A percentile compares a stretch with the other conserved stretches of the same genome.
These are phyloP conservation scores for Pachyrhizus erosus DNA, from an alignment of 306 rosid genomes.

Conservation along the genomic window DNA sequence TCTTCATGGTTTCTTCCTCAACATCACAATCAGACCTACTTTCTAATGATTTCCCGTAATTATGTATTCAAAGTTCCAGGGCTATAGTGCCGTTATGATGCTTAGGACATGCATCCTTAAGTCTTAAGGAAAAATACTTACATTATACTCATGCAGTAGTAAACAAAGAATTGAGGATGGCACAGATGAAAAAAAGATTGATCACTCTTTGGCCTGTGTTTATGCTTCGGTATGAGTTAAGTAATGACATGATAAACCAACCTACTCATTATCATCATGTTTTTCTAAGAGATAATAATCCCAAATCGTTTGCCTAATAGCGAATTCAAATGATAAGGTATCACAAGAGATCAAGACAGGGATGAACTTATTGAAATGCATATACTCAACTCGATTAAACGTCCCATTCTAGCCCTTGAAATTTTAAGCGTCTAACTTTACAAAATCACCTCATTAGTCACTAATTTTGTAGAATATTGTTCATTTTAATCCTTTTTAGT, in stretches of 20 bases:
- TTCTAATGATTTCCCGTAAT: background rate
- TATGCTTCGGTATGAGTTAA: background rate
- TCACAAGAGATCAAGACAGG: background rate
- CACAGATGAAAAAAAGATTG: background rate
- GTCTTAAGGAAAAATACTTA: background rate
- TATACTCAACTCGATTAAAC: background rate
- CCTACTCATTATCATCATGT: background rate
- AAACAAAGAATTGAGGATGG: slow-evolving; percentile 3
- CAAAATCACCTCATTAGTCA: background rate
- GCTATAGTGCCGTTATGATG: background rate
- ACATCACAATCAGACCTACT: background rate
- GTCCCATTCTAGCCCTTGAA: background rate
- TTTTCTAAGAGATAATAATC: background rate
- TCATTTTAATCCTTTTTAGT: background rate
- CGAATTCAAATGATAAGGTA: slow-evolving; percentile 2
- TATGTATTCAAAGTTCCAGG: background rate
- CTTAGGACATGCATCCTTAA: background rate
- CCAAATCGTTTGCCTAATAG: background rate
- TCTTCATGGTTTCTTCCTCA: background rate
- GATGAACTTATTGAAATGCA: background rate
- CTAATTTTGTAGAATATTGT: background rate
- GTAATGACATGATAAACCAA: background rate
- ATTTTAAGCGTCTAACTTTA: background rate
- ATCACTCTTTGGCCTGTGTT: background rate
- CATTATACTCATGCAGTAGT: background rate